Conservation (phyloP, 805 yeast species). For the Kregervanrija pseudodelftensis region DNA sequence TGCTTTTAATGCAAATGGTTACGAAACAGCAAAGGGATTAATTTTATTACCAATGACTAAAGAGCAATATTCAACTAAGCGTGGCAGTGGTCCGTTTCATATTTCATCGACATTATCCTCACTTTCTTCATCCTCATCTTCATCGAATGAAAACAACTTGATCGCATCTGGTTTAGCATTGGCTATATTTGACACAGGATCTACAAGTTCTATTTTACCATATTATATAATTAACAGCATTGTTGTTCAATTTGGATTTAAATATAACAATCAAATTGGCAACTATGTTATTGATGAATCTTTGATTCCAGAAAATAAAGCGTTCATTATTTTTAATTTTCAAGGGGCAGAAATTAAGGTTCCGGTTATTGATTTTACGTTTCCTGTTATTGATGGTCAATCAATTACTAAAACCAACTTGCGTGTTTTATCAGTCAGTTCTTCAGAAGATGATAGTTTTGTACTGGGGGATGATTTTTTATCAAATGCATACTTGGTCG, state of each 20-base stretch:
- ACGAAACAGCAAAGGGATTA: constrained; percentile 41
- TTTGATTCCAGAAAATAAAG: constrained; percentile 11
- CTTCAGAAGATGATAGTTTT: constrained; percentile 25
- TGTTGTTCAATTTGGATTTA: constrained; percentile 31
- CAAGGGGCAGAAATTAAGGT: constrained; percentile 45
- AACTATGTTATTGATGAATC: constrained; percentile 40
- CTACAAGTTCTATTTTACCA: constrained; percentile 41
- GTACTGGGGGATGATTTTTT: constrained; percentile 50
- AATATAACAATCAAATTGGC: constrained; percentile 31
- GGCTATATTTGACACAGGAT: constrained; percentile 46
- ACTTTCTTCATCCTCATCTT: neutral
- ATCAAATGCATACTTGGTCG: constrained; percentile 45
- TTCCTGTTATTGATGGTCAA: constrained; percentile 9
- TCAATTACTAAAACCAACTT: constrained; percentile 7
- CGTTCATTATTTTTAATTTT: constrained; percentile 37
- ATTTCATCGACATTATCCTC: constrained; percentile 40
- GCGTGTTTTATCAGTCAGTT: constrained; percentile 3
- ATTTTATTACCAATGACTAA: constrained; percentile 12
- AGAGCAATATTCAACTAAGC: constrained; percentile 23
- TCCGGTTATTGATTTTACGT: constrained; percentile 30
- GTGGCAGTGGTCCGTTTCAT: constrained; percentile 23
- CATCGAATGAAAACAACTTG: constrained; percentile 2
- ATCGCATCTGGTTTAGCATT: constrained; percentile 20
- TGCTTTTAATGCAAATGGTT: constrained; percentile 45
- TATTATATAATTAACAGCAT: constrained; percentile 17